phyloP scores from a whole-genome alignment of 2,329 filamentous ascomycete species.

The Apiospora aurea region DNA sequence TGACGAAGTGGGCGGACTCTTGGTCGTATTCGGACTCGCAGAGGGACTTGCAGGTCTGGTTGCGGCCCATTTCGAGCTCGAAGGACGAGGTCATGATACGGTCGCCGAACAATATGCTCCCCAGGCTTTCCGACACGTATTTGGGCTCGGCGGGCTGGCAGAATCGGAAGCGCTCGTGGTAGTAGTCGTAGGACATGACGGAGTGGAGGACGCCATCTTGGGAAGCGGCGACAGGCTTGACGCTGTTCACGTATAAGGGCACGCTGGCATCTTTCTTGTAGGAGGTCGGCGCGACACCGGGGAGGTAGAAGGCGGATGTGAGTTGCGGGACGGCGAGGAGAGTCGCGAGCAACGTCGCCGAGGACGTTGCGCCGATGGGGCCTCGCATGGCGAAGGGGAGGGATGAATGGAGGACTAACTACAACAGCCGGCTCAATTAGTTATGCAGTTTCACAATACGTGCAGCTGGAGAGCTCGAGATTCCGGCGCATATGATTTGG shows the following conservation, averaged over 20 bases:
- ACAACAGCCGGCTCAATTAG: not conserved
- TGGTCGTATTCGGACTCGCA: conserved; percentile 73
- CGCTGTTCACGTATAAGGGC: conserved; percentile 89
- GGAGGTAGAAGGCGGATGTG: conserved; percentile 87
- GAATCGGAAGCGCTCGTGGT: conserved; percentile 86
- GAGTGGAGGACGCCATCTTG: conserved; percentile 84
- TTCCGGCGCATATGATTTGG: not conserved
- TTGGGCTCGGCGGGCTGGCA: conserved; percentile 80
- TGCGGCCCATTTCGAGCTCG: conserved; percentile 82
- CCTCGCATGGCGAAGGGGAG: conserved; percentile 50
- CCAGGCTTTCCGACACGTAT: conserved; percentile 85
- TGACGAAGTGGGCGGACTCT: conserved; percentile 78
- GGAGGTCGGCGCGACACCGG: conserved; percentile 91
- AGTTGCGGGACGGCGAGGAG: conserved; percentile 61
- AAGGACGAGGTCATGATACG: conserved; percentile 97
- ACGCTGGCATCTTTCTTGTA: conserved; percentile 83
- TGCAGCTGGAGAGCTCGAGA: not conserved
- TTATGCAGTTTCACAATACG: not conserved
- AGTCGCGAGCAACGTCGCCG: conserved; percentile 57
- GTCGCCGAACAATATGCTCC: conserved; percentile 97
- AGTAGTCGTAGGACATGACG: conserved; percentile 97
- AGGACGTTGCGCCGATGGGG: conserved; percentile 52
- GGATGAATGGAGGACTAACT: not conserved
- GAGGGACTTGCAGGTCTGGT: conserved; percentile 85
- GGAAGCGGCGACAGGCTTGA: conserved; percentile 82